phyloP scores from a whole-genome alignment of 1,284 basidiomycete genomes.

The Ganoderma resinaceum region DNA sequence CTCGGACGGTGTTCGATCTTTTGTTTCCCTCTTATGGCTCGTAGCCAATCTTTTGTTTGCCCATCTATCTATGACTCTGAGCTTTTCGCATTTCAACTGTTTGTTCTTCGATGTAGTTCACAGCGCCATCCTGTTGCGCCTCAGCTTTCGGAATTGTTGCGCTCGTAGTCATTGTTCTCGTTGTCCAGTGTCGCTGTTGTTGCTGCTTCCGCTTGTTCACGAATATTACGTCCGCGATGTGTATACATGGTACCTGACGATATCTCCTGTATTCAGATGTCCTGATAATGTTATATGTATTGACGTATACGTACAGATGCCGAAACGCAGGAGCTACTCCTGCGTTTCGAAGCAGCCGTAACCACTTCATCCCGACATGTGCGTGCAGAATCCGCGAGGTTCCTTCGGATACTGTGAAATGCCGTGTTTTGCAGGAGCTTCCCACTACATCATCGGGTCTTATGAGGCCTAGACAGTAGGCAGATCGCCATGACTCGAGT shows the following conservation, averaged over 20 bases:
- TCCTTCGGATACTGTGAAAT: not conserved
- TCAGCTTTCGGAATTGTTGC: conserved; percentile 17
- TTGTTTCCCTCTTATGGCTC: conserved; percentile 16
- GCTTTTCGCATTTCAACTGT: conserved; percentile 1
- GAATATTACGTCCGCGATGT: conserved; percentile 26
- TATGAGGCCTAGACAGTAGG: not conserved
- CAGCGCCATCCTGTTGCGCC: not conserved
- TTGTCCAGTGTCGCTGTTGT: conserved; percentile 20
- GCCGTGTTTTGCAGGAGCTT: not conserved
- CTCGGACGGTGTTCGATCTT: conserved; percentile 23
- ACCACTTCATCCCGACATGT: not conserved
- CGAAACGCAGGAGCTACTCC: no score
- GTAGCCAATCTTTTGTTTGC: not conserved
- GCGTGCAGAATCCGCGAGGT: not conserved
- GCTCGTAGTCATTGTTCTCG: conserved; percentile 18
- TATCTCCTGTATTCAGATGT: conserved; percentile 26
- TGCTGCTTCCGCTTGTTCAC: conserved; percentile 25
- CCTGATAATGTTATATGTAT: conserved; percentile 13
- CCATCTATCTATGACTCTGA: conserved; percentile 1
- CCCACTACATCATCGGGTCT: not conserved
- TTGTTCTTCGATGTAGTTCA: conserved; percentile 1
- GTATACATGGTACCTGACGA: conserved; percentile 26
- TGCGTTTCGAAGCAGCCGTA: not conserved
- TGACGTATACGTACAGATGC: no score
- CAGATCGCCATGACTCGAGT: conserved; percentile 15